A percentile compares a stretch with the other conserved stretches of the same genome.
Conservation (phyloP, 495 filamentous ascomycete genomes). For the Aspergillus wentii region DNA sequence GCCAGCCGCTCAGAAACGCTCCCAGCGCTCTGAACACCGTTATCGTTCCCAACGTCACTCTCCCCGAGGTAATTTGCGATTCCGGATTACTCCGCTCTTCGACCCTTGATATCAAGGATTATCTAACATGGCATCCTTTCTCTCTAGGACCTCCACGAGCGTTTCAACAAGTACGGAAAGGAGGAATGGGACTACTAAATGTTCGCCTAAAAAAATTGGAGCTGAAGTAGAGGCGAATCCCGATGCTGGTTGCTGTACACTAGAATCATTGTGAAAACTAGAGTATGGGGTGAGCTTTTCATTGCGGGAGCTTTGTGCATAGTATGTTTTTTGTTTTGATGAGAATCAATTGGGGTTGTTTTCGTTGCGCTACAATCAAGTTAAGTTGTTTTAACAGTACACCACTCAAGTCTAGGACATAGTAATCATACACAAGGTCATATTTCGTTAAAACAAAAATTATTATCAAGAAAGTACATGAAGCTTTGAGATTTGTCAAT, state of each 20-base stretch:
- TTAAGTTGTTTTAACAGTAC: slow-evolving; percentile 1
- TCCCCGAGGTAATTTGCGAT: slow-evolving; percentile 92
- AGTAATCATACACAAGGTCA: slow-evolving; percentile 17
- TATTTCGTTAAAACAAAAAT: slow-evolving; percentile 16
- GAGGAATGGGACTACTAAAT: slow-evolving; percentile 56
- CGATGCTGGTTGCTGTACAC: slow-evolving; percentile 68
- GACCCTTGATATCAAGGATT: too few relatives aligned
- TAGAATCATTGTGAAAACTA: slow-evolving; percentile 40
- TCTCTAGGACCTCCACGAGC: slow-evolving; percentile 76
- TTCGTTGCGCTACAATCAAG: slow-evolving; percentile 17
- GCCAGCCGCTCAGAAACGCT: slow-evolving; percentile 73
- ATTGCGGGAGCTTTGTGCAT: slow-evolving; percentile 36
- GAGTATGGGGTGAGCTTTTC: slow-evolving; percentile 16
- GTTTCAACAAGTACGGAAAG: slow-evolving; percentile 99
- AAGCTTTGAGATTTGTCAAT: slow-evolving; percentile 6
- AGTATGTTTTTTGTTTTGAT: slow-evolving; percentile 26
- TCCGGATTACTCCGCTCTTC: too few relatives aligned
- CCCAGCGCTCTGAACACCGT: slow-evolving; percentile 93
- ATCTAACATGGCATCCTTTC: slow-evolving; percentile 6
- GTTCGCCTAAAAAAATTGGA: background rate
- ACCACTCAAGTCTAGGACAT: slow-evolving; percentile 2
- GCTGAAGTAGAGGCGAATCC: slow-evolving; percentile 14
- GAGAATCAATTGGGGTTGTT: slow-evolving; percentile 32
- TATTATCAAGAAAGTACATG: slow-evolving; percentile 11
- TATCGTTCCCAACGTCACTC: slow-evolving; percentile 83